Base-by-base conservation (phyloP, 495 filamentous ascomycete species). In the Staphylotrichum longicolle region DNA sequence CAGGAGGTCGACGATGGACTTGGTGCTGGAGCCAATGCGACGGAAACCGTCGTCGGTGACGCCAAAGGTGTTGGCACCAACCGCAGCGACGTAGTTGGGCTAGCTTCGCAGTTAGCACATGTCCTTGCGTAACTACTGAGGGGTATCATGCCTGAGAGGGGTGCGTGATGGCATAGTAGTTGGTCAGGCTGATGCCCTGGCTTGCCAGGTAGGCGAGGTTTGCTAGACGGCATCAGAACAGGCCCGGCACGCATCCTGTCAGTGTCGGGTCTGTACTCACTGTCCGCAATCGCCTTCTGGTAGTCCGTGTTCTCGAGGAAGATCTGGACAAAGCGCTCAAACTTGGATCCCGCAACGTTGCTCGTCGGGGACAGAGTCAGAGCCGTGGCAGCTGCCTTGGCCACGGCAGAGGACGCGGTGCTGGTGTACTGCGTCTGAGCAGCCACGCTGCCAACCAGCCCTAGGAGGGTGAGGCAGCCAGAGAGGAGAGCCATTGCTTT, bases 271-370 rank as follows among this genome's bases (percentile, higher is more conserved):
- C 20, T 27, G 35, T 37, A 30, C 52, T 27, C 47, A 41, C 55
- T 44, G 51, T 69, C 45, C 10, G 57, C 60, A 35, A 64, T 60
- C 33, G 72, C 61, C 60, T 71, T 64, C 14, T 71, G 66, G 56
- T 75, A 79, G 75, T 90, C 86, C 20, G 83, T 85, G 66, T 91
- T 91, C 74, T 90, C 88, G 8, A 90, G 76, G 83, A 85, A 91
- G 66, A 91, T 84, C 61, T 82, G 79, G 41, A 84, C 81, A 58
- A 88, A 83, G 4, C 85, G 81, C 67, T 90, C 77, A 63, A 90
- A 91, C 0, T 77, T 85, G 65, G 82, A 78, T 56, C 88, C 88
- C 57, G 75, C 65, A 55, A 91, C 83, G 66, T 82, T 74, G 62
- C 83, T 86, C 9, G 81, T 82, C 6, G 86, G 85, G 33, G 81